phyloP scores from a whole-genome alignment of 768 basidiomycete genomes.

The Cubamyces lactineus region DNA sequence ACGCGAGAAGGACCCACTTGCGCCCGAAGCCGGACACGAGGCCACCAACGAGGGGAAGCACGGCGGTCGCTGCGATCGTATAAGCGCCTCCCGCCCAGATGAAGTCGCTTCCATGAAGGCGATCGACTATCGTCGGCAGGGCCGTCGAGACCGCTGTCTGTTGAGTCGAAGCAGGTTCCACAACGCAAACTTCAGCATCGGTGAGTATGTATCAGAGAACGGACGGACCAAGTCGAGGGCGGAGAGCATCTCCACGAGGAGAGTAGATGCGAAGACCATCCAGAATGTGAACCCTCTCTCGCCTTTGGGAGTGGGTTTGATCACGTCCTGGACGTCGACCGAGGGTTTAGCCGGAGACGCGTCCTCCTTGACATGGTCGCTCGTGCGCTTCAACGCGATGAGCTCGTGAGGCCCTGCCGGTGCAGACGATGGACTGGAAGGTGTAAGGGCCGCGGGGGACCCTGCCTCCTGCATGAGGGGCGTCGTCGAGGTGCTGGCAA shows the following conservation, averaged over 20 bases:
- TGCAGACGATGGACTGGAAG: background rate
- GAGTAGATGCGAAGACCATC: conserved; percentile 17
- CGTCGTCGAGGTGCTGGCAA: conserved; percentile 10
- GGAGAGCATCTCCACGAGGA: conserved; percentile 21
- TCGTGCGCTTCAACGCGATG: background rate
- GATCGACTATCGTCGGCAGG: conserved; percentile 21
- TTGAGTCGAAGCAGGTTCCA: background rate
- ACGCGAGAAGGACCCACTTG: conserved; percentile 32
- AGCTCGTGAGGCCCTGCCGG: background rate
- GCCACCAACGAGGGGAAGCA: conserved; percentile 39
- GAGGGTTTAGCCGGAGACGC: too few relatives aligned
- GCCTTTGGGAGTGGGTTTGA: conserved; percentile 9
- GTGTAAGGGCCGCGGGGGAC: background rate
- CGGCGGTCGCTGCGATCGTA: conserved; percentile 40
- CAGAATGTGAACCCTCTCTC: conserved; percentile 20
- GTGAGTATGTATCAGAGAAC: too few relatives aligned
- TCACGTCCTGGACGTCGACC: too few relatives aligned
- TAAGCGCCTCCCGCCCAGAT: conserved; percentile 38
- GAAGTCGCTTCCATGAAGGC: conserved; percentile 29
- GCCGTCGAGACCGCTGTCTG: conserved; percentile 30
- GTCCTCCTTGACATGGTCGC: background rate
- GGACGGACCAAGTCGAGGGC: conserved; percentile 22
- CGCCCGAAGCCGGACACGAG: conserved; percentile 25
- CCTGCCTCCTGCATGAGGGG: conserved; percentile 5
- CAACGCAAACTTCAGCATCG: background rate